These are phyloP conservation scores for Baeospora myosura DNA, from an alignment of 1,284 basidiomycete species.

Conservation along the genomic window DNA sequence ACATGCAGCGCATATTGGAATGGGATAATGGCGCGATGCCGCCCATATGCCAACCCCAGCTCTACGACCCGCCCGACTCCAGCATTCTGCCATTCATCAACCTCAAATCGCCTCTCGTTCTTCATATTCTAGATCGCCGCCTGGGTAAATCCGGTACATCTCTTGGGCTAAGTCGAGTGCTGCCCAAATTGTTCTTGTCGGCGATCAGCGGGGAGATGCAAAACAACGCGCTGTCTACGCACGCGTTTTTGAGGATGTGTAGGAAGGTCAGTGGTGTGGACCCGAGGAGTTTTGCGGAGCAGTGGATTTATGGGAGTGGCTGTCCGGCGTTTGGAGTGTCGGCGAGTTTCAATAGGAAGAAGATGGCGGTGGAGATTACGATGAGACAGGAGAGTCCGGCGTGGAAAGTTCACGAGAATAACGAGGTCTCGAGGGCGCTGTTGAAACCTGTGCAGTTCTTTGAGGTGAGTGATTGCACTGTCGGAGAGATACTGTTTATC, in stretches of 20 bases:
- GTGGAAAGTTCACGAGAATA: constrained; percentile 57
- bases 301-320: constrained; percentile 98
- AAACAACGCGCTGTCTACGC: constrained; percentile 84
- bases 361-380: constrained; percentile 94
- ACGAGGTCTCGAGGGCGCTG: constrained; percentile 58
- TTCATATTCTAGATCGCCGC: constrained; percentile 92
- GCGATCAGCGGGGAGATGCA: constrained; percentile 89
- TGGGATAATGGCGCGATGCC: constrained; percentile 87
- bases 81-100: constrained; percentile 82
- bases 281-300: constrained; percentile 85
- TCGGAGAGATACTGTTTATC: no score
- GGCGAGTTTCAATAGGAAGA: constrained; percentile 94
- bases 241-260: constrained; percentile 86
- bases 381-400: constrained; percentile 88
- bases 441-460: constrained; percentile 84
- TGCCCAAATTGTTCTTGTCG: constrained; percentile 92
- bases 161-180: constrained; percentile 87
- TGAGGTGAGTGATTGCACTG: constrained; percentile 50
- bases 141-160: constrained; percentile 94
- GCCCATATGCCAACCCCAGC: constrained; percentile 88
- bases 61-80: constrained; percentile 77
- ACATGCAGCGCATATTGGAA: constrained; percentile 89
- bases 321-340: constrained; percentile 88
- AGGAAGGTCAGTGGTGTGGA: constrained; percentile 92
- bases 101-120: constrained; percentile 89